Percentiles rank a stretch among this genome's conserved stretches.
Conservation (phyloP, 768 basidiomycete genomes). For the Trametes sanguinea region DNA sequence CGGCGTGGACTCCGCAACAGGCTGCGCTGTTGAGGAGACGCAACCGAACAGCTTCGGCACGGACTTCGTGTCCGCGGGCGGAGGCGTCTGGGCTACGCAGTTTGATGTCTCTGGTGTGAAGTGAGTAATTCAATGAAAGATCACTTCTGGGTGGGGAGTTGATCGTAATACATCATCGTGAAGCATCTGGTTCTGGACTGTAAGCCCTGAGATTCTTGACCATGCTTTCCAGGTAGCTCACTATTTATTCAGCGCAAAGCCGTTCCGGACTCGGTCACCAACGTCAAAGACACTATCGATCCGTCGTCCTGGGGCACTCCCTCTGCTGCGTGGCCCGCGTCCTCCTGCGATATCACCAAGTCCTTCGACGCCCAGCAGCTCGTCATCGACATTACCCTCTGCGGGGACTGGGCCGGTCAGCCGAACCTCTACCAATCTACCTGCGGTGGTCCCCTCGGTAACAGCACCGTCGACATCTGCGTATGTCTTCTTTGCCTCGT, state of each 20-base stretch:
- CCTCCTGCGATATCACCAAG: conserved; percentile 44
- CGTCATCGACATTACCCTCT: conserved; percentile 57
- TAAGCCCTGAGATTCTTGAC: conserved; percentile 23
- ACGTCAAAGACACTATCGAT: conserved; percentile 36
- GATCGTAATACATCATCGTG: no score
- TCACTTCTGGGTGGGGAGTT: no score
- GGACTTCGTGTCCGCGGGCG: conserved; percentile 47
- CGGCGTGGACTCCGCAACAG: conserved; percentile 25
- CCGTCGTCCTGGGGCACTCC: conserved; percentile 47
- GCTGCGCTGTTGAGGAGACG: conserved; percentile 31
- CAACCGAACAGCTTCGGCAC: conserved; percentile 41
- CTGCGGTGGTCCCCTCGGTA: conserved; percentile 39
- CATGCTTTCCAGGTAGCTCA: neutral
- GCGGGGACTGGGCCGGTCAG: conserved; percentile 57
- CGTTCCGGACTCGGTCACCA: conserved; percentile 26
- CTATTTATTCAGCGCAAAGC: conserved; percentile 34
- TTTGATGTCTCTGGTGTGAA: conserved; percentile 60
- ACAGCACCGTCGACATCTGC: conserved; percentile 40
- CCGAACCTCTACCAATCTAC: conserved; percentile 43
- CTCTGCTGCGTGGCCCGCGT: conserved; percentile 42
- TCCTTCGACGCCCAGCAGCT: conserved; percentile 51
- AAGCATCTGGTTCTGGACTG: conserved; percentile 54
- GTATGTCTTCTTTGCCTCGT: no score
- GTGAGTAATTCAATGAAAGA: no score
- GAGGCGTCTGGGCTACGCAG: conserved; percentile 69